These are phyloP conservation scores for Nicotiana paniculata DNA, from an alignment of 257 asterid genomes.

Conservation along the genomic window DNA sequence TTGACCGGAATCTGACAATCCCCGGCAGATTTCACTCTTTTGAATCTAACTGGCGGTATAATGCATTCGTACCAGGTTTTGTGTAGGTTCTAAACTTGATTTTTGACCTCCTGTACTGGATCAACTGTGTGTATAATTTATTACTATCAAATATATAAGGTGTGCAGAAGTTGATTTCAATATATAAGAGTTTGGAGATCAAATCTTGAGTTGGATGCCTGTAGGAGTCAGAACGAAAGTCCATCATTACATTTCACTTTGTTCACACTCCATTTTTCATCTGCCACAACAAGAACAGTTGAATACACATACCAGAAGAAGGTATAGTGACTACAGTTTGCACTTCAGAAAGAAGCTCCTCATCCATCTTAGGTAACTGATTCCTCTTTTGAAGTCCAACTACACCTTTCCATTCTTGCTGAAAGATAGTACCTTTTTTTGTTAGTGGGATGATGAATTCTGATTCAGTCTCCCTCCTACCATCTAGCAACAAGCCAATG, in stretches of 20 bases:
- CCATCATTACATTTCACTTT: neutral
- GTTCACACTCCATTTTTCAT: neutral
- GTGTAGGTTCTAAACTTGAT: no score
- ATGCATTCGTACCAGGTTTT: no score
- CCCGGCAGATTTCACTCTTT: no score
- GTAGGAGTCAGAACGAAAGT: neutral
- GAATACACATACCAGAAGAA: no score
- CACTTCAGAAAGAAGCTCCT: neutral
- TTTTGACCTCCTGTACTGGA: no score
- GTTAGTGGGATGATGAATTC: slow-evolving; percentile 22
- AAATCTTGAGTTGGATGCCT: neutral
- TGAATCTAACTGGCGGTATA: no score
- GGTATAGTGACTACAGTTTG: no score
- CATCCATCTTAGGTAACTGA: neutral
- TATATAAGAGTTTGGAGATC: no score
- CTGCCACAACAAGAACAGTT: neutral
- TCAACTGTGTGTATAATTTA: no score
- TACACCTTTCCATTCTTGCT: neutral
- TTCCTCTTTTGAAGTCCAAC: neutral
- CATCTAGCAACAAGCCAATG: slow-evolving; percentile 16
- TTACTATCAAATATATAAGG: no score
- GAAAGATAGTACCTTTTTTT: neutral
- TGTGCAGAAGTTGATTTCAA: no score
- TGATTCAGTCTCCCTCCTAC: slow-evolving; percentile 30
- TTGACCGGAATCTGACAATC: no score